Evolutionary conservation across 2,329 filamentous ascomycete species (phyloP).

Genomic region (Metarhizium anisopliae): DNA sequence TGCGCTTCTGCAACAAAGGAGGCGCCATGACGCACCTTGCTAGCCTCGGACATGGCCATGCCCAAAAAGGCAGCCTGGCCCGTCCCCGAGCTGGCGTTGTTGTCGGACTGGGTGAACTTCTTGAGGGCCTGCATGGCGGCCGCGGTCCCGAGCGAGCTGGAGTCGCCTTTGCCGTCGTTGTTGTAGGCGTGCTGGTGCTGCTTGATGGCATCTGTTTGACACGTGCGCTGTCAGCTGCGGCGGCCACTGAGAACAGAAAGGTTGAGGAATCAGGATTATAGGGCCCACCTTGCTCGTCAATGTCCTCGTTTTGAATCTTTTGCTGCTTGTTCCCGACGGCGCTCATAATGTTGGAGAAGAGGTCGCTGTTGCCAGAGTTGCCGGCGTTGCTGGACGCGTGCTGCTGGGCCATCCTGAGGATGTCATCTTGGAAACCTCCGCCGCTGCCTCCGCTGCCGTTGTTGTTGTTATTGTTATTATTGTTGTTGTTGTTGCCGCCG

Average conservation of each 20-base stretch:
- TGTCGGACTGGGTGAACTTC: conserved; percentile 57
- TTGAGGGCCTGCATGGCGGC: conserved; percentile 77
- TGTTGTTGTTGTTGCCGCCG: conserved; percentile 10
- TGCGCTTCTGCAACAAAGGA: not conserved
- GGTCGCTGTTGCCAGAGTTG: conserved; percentile 33
- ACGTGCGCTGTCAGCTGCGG: not conserved
- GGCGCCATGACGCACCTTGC: conserved; percentile 46
- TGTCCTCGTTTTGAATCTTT: conserved; percentile 36
- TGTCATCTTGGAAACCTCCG: conserved; percentile 32
- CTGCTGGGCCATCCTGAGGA: conserved; percentile 37
- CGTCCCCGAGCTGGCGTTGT: conserved; percentile 34
- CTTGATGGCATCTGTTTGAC: conserved; percentile 50
- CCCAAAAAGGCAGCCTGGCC: conserved; percentile 75
- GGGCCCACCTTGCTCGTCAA: conserved; percentile 38
- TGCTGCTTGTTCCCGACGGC: conserved; percentile 40
- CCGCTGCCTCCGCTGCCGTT: conserved; percentile 11
- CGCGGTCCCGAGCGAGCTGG: conserved; percentile 54
- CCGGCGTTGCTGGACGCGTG: conserved; percentile 39
- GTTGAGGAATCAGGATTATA: too few relatives aligned
- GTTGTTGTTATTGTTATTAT: conserved; percentile 12
- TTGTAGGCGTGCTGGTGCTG: conserved; percentile 70
- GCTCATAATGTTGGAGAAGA: conserved; percentile 41
- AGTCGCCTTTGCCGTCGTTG: conserved; percentile 35
- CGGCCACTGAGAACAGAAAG: too few relatives aligned
- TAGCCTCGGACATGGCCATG: conserved; percentile 80